Evolutionary conservation across 192 early-diverging fungal genomes (phyloP).

Genomic region (Thamnidium elegans): DNA sequence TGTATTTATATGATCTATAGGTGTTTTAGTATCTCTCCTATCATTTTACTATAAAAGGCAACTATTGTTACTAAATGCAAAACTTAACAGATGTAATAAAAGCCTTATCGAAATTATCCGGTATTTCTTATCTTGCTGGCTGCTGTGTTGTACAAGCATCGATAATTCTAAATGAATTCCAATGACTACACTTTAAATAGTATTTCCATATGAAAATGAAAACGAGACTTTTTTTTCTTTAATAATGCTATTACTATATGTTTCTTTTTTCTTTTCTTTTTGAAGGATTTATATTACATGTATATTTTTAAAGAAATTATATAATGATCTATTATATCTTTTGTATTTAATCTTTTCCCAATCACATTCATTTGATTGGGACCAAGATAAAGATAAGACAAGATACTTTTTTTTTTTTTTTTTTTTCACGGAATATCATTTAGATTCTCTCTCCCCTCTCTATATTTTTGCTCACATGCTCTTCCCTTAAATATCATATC

Average conservation of each 20-base stretch:
- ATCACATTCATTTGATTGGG: not conserved
- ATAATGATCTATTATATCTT: too few relatives aligned
- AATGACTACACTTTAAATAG: too few relatives aligned
- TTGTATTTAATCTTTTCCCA: not conserved
- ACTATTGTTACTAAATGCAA: conserved; percentile 4
- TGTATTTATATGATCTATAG: conserved; percentile 17
- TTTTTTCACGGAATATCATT: too few relatives aligned
- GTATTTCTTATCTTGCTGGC: conserved; percentile 4
- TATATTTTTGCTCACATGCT: not conserved
- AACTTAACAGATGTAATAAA: not conserved
- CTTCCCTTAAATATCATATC: conserved; percentile 13
- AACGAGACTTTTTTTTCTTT: too few relatives aligned
- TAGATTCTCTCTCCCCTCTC: too few relatives aligned
- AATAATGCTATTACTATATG: not conserved
- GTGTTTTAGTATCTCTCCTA: conserved; percentile 4
- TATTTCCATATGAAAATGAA: too few relatives aligned
- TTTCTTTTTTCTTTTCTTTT: not conserved
- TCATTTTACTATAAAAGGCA: conserved; percentile 15
- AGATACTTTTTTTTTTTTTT: too few relatives aligned
- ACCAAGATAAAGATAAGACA: too few relatives aligned
- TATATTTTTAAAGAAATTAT: too few relatives aligned
- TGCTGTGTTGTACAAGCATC: not conserved
- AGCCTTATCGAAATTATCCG: conserved; percentile 2
- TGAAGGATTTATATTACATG: too few relatives aligned
- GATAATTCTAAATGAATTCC: not conserved